A percentile compares a stretch with the other conserved stretches of the same genome.
phyloP scores from a whole-genome alignment of 208 protist genomes.

The Wallacemonas rigidus region DNA sequence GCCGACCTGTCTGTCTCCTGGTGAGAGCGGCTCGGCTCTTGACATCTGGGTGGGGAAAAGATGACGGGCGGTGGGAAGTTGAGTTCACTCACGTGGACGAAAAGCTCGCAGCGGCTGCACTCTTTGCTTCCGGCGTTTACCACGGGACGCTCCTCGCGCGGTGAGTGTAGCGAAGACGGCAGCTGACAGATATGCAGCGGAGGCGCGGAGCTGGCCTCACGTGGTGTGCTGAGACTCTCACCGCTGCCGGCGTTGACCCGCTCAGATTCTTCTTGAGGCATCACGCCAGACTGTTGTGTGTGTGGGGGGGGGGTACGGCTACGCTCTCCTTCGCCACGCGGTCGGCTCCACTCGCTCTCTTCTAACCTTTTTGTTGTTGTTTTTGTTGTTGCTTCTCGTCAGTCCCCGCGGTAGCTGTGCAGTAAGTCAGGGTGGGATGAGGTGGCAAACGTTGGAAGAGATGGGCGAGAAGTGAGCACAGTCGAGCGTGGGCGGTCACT shows the following conservation, averaged over 20 bases:
- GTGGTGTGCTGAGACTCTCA: slow-evolving; percentile 8
- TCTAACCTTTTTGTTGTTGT: too few species aligned
- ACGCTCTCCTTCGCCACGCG: too few species aligned
- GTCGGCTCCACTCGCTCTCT: too few species aligned
- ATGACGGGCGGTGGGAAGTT: not conserved
- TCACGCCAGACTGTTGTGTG: not conserved
- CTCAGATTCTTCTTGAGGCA: not conserved
- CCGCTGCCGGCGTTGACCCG: slow-evolving; percentile 4
- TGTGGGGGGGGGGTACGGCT: too few species aligned
- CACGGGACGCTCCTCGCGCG: slow-evolving; percentile 4
- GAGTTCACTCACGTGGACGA: not conserved
- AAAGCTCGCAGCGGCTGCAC: slow-evolving; percentile 12
- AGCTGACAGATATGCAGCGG: not conserved
- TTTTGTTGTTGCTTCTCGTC: too few species aligned
- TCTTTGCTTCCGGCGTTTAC: slow-evolving; percentile 15
- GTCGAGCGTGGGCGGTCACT: too few species aligned
- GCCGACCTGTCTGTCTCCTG: not conserved
- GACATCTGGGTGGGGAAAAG: not conserved
- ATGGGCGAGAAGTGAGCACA: too few species aligned
- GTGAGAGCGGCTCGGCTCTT: not conserved
- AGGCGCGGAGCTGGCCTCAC: not conserved
- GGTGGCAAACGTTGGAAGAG: too few species aligned
- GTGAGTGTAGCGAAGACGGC: not conserved
- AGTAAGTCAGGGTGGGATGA: too few species aligned
- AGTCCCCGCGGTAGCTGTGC: too few species aligned